Percentiles rank a stretch among this genome's conserved stretches.
Evolutionary conservation across 495 filamentous ascomycete species (phyloP).

Genomic region (Penicillium cinerascens): DNA sequence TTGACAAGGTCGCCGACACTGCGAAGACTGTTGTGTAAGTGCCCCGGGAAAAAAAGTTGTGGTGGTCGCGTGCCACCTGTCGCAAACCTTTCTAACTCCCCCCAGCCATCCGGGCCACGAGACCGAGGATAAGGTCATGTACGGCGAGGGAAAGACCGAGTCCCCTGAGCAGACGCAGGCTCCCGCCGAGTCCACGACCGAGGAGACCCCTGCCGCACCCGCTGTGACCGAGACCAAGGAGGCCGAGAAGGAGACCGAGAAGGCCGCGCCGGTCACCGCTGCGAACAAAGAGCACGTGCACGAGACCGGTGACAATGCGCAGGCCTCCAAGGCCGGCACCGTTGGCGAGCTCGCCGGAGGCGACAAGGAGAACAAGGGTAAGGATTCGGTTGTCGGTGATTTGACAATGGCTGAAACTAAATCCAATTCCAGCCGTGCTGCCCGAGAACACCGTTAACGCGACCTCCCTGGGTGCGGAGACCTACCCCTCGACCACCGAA

Average conservation of each 20-base stretch:
- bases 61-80: conserved; percentile 15
- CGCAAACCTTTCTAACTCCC: neutral
- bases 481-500: conserved; percentile 21
- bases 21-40: conserved; percentile 46
- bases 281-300: conserved; percentile 21
- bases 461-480: conserved; percentile 17
- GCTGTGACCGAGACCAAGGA: conserved; percentile 13
- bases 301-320: conserved; percentile 28
- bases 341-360: conserved; percentile 13
- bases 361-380: conserved; percentile 19
- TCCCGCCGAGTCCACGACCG: conserved; percentile 22
- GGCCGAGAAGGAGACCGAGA: conserved; percentile 14
- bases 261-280: conserved; percentile 9
- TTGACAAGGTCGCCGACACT: conserved; percentile 30
- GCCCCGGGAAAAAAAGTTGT: conserved; percentile 2
- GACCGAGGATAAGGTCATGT: conserved; percentile 39
- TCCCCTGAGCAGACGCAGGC: conserved; percentile 22
- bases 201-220: conserved; percentile 17
- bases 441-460: conserved; percentile 19
- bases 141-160: conserved; percentile 30
- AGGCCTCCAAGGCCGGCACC: conserved; percentile 24
- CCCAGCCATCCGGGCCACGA: conserved; percentile 34
- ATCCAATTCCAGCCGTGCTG: conserved; percentile 14
- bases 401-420: neutral
- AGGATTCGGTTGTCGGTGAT: neutral